Base-by-base conservation (phyloP, 495 filamentous ascomycete species). In the Hyaloscypha hepaticicola region DNA sequence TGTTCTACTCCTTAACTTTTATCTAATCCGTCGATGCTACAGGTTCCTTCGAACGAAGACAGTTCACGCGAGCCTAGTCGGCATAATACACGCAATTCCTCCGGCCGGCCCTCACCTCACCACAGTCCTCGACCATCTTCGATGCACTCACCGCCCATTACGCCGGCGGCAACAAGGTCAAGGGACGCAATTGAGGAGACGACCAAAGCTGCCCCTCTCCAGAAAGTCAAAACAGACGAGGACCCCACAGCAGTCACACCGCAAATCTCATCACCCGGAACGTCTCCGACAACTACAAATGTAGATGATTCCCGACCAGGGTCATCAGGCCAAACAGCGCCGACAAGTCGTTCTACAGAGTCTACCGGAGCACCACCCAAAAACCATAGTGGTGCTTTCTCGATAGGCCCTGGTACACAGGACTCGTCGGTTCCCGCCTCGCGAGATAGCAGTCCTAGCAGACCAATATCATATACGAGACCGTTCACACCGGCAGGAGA, bases 131-230 rank as follows among this genome's bases (percentile, higher is more conserved):
- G 67, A 56, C 55, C 68, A 26, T 81, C 87, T 55, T 82, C 87
- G 53, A 87, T 93, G 80, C 88, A 94, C 67, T 95, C 93, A 16
- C 95, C 95, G 65, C 93, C 92, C 25, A 83, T 98, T 16, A 96
- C 94, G 4, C 94, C 95, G 31, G 87, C 92, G 33, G 91, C 85
- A 16, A 91, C 90, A 49, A 75, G 79, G 64, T 85, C 83, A 60
- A 77, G 77, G 68, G 86, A 87, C 66, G 60, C 63, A 26, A 26
- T 52, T 25, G 67, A 69, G 29, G 67, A 50, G 16, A 55, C 65
- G 29, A 50, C 58, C 49, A 70, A 75, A 67, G 70, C 74, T 59
- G 48, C 74, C 24, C 49, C 69, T 55, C 66, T 71, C n/a, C 66
- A 71, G 45, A 73, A 70, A 52, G 70, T 67, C 56, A 68, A 71